A percentile compares a stretch with the other conserved stretches of the same genome.
These are phyloP conservation scores for Aspergillus steynii DNA, from an alignment of 495 filamentous ascomycete genomes.

Conservation along the genomic window DNA sequence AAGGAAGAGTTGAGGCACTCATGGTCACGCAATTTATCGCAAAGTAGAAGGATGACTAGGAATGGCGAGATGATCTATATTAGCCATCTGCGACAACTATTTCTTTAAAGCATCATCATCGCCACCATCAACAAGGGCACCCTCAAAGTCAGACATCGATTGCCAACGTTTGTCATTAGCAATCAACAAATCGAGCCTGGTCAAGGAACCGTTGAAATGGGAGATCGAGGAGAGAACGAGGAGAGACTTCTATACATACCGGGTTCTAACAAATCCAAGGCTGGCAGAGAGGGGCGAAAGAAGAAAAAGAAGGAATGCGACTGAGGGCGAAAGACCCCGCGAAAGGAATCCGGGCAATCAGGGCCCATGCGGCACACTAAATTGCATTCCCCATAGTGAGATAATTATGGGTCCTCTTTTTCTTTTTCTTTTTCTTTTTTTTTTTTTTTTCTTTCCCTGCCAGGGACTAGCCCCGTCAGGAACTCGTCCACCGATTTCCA, in stretches of 20 bases:
- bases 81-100: background rate
- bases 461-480: conserved; percentile 3
- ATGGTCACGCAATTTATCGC: conserved; percentile 23
- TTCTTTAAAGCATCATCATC: too few species aligned
- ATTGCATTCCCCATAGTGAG: background rate
- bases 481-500: background rate
- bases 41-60: background rate
- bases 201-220: background rate
- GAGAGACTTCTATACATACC: background rate
- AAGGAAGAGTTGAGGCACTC: conserved; percentile 41
- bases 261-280: background rate
- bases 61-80: background rate
- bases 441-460: conserved; percentile 8
- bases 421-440: background rate
- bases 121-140: too few species aligned
- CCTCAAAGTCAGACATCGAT: too few species aligned
- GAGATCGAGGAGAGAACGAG: background rate
- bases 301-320: too few species aligned
- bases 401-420: background rate
- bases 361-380: too few species aligned
- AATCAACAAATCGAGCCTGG: too few species aligned
- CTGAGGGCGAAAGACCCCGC: background rate
- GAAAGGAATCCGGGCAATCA: background rate
- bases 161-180: too few species aligned
- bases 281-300: too few species aligned